Evolutionary conservation across 1,284 basidiomycete genomes (phyloP).

Genomic region (Apiotrichum sp.): DNA sequence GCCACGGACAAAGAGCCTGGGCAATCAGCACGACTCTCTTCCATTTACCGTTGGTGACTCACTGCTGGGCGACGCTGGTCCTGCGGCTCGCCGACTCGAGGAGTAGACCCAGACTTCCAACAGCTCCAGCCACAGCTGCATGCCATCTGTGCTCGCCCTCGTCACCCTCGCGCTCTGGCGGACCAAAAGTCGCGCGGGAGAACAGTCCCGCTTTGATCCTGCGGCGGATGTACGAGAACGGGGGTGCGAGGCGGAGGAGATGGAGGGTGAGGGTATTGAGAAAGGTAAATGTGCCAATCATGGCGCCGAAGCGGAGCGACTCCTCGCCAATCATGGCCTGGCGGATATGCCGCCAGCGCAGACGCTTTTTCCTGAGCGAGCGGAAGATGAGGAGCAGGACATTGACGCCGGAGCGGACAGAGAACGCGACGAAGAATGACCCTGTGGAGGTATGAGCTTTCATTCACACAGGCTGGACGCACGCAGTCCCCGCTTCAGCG

Average conservation of each 20-base stretch:
- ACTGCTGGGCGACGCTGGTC: conserved; percentile 76
- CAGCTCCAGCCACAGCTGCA: conserved; percentile 74
- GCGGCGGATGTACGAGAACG: conserved; percentile 52
- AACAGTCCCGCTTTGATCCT: conserved; percentile 27
- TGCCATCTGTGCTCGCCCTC: conserved; percentile 64
- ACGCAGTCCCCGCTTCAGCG: conserved; percentile 67
- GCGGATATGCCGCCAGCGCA: conserved; percentile 58
- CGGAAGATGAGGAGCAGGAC: conserved; percentile 64
- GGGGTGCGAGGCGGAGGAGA: conserved; percentile 64
- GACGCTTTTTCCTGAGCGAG: conserved; percentile 53
- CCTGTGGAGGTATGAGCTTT: conserved; percentile 50
- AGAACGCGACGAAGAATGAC: conserved; percentile 68
- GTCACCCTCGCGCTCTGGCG: conserved; percentile 53
- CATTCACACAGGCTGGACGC: conserved; percentile 43
- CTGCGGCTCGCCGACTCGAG: conserved; percentile 70
- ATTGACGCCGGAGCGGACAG: conserved; percentile 72
- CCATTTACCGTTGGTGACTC: conserved; percentile 8
- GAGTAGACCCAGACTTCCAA: conserved; percentile 69
- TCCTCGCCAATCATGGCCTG: conserved; percentile 74
- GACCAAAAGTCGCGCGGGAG: conserved; percentile 37
- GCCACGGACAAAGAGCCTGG: conserved; percentile 47
- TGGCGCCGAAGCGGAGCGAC: conserved; percentile 71
- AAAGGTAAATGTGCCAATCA: conserved; percentile 71
- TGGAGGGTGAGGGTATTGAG: conserved; percentile 79
- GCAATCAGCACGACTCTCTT: neutral